Base-by-base conservation (phyloP, 2,329 filamentous ascomycete genomes). In the Pseudogymnoascus sp. region DNA sequence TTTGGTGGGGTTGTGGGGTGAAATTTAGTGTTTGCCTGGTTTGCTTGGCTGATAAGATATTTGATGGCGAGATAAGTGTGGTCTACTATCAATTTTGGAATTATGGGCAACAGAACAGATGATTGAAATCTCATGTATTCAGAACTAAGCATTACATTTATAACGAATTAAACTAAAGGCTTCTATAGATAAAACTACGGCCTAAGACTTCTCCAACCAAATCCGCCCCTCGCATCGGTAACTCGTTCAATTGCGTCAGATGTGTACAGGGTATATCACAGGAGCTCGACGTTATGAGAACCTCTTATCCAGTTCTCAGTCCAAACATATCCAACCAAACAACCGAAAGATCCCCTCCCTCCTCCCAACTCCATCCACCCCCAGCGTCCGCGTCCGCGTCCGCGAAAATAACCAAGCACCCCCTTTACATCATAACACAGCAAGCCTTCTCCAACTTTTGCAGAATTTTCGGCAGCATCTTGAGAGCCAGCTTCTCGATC, bases 401-500 rank as follows among this genome's bases (percentile, higher is more conserved):
- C n/a, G n/a, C n/a, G n/a, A 47, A n/a, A 28, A 50, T 50, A 47
- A 50, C 21, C 15, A 50, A 26, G 15, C 8, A 3, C 44, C 57
- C 61, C 38, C 47, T 62, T 26, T 53, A 62, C 60, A 62, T 62
- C 40, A 62, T 47, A 31, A 62, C 36, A 62, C 60, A 62, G 60
- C 60, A 62, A n/a, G 35, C 35, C 60, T 62, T 62, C 60, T 62
- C 60, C 60, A 62, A 28, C 36, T 62, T 62, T 17, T n/a, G 17
- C 17, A 62, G 60, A 31, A 62, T 3, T 36, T 28, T 62, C 6
- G 57, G 57, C 15, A 60, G 36, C 31, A 60, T 21, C 36, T 60
- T 60, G 31, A 40, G 31, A 60, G 36, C 57, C 57, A 60, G 19
- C 57, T 60, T 40, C 31, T 50, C 44, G 44, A 28, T 28, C 44